These are phyloP conservation scores for Batrachochytrium dendrobatidis DNA, from an alignment of 371 early-diverging fungal genomes.

Conservation along the genomic window DNA sequence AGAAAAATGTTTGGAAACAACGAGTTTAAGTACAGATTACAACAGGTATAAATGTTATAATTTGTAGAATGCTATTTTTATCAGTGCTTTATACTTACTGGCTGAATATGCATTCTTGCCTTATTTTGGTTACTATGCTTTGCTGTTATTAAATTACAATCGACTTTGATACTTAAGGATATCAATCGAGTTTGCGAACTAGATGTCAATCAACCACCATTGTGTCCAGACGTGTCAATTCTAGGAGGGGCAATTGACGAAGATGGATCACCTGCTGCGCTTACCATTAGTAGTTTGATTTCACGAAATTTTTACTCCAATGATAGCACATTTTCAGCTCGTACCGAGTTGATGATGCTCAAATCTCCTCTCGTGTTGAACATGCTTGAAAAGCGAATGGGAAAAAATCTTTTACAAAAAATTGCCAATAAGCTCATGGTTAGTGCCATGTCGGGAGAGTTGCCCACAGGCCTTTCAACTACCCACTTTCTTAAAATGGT, in stretches of 20 bases:
- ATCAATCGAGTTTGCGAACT: conserved; percentile 69
- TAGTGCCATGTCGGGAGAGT: conserved; percentile 74
- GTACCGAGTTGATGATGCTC: conserved; percentile 64
- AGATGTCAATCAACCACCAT: conserved; percentile 79
- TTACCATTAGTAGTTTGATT: neutral
- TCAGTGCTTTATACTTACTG: conserved; percentile 2
- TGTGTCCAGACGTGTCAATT: conserved; percentile 45
- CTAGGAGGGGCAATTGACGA: conserved; percentile 9
- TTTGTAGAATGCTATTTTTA: neutral
- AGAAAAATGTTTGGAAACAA: conserved; percentile 75
- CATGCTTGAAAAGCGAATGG: conserved; percentile 85
- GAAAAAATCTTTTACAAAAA: conserved; percentile 75
- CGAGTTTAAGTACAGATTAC: conserved; percentile 76
- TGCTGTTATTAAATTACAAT: no score
- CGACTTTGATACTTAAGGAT: conserved; percentile 49
- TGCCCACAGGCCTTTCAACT: conserved; percentile 73
- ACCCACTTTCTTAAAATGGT: conserved; percentile 71
- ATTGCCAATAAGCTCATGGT: conserved; percentile 73
- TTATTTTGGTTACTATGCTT: no score
- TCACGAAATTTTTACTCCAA: conserved; percentile 53
- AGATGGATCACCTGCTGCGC: conserved; percentile 4
- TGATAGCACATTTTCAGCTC: conserved; percentile 38
- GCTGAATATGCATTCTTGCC: conserved; percentile 2
- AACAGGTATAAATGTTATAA: conserved; percentile 46
- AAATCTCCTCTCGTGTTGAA: conserved; percentile 85